phyloP scores from a whole-genome alignment of 23 red algal genomes.

The Gracilaria domingensis region DNA sequence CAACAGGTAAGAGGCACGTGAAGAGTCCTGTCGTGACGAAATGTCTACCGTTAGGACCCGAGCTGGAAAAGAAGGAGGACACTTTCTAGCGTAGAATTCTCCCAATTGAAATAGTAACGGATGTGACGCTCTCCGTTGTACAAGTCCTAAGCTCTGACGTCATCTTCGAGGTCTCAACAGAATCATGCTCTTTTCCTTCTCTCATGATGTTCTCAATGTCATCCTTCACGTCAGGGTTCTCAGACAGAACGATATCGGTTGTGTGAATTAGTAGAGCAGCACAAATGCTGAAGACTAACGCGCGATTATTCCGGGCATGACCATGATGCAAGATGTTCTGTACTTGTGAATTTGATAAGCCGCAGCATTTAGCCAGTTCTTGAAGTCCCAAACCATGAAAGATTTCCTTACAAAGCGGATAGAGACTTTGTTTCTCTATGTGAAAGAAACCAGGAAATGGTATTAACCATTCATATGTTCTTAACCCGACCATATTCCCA shows the following conservation, averaged over 20 bases:
- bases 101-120: not conserved
- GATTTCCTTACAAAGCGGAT: conserved; percentile 36
- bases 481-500: no score
- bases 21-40: not conserved
- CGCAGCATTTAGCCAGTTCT: not conserved
- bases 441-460: conserved; percentile 12
- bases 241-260: not conserved
- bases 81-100: not conserved
- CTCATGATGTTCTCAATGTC: not conserved
- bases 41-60: not conserved
- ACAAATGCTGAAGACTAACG: not conserved
- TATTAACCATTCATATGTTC: not conserved
- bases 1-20: not conserved
- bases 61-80: not conserved
- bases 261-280: not conserved
- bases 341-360: not conserved
- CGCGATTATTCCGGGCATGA: conserved; percentile 23
- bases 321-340: not conserved
- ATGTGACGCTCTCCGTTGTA: not conserved
- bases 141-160: not conserved
- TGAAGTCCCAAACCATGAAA: not conserved
- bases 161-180: not conserved
- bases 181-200: no score
- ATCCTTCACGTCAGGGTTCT: not conserved
- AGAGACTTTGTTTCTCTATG: conserved; percentile 29